Percentiles rank a stretch among this genome's conserved stretches.
Evolutionary conservation across 2,329 filamentous ascomycete species (phyloP).

Genomic region (Diplodia sapinea): DNA sequence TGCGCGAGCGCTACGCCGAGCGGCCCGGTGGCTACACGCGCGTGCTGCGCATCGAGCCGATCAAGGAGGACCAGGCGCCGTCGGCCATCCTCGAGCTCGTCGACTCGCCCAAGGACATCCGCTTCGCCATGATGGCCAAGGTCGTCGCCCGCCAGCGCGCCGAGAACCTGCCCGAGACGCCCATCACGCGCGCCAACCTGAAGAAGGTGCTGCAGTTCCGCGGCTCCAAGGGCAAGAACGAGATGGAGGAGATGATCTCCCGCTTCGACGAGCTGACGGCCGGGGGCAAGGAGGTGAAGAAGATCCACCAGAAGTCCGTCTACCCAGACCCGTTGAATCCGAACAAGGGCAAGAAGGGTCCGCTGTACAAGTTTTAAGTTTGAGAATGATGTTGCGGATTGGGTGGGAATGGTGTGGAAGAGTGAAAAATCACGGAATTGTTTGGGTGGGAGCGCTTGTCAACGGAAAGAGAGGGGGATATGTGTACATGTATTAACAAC

Average conservation of each 20-base stretch:
- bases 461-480: background rate
- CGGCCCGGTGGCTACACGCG: constrained; percentile 94
- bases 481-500: constrained; percentile 14
- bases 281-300: constrained; percentile 25
- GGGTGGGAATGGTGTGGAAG: background rate
- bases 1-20: constrained; percentile 76
- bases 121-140: constrained; percentile 91
- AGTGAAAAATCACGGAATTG: too few relatives aligned
- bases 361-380: constrained; percentile 6
- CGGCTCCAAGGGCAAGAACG: constrained; percentile 63
- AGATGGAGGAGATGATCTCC: constrained; percentile 67
- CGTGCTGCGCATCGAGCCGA: constrained; percentile 87
- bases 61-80: constrained; percentile 84
- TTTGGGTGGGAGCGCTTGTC: background rate
- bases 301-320: constrained; percentile 20
- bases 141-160: constrained; percentile 69
- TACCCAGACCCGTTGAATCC: constrained; percentile 29
- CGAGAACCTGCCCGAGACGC: constrained; percentile 63
- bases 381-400: background rate
- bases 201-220: constrained; percentile 82
- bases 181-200: constrained; percentile 78
- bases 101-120: constrained; percentile 90
- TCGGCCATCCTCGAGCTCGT: constrained; percentile 94
- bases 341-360: constrained; percentile 28
- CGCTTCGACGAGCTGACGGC: constrained; percentile 41